phyloP scores from a whole-genome alignment of 2,329 filamentous ascomycete genomes.

The Fusarium camptoceras region DNA sequence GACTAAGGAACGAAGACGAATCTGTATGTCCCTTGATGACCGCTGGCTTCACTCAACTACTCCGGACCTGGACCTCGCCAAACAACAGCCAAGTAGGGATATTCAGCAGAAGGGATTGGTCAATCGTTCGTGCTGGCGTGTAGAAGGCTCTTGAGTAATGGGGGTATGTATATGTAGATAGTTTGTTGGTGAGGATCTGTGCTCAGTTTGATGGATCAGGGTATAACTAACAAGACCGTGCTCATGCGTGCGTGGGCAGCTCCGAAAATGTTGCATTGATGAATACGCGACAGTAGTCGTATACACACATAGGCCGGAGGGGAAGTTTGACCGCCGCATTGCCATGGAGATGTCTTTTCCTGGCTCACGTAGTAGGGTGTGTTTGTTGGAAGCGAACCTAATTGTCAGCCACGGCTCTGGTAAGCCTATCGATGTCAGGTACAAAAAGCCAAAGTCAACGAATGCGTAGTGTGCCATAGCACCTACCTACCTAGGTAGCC shows the following conservation, averaged over 20 bases:
- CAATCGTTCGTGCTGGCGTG: slow-evolving; percentile 1
- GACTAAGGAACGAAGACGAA: not conserved
- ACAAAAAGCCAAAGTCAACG: not conserved
- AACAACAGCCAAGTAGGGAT: not conserved
- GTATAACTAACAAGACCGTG: slow-evolving; percentile 15
- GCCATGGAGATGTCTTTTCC: slow-evolving; percentile 10
- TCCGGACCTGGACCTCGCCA: slow-evolving; percentile 1
- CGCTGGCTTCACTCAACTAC: slow-evolving; percentile 10
- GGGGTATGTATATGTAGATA: not conserved
- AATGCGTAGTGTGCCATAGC: not conserved
- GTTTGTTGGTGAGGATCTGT: slow-evolving; percentile 14
- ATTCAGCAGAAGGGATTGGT: not conserved
- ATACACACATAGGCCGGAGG: not conserved
- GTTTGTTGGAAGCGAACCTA: slow-evolving; percentile 18
- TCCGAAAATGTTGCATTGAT: slow-evolving; percentile 1
- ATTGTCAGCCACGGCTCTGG: slow-evolving; percentile 17
- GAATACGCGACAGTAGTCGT: not conserved
- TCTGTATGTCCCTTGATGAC: slow-evolving; percentile 6
- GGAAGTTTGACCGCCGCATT: slow-evolving; percentile 12
- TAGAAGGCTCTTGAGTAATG: slow-evolving; percentile 1
- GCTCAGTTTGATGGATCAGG: not conserved
- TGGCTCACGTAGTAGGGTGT: not conserved
- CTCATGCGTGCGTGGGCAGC: slow-evolving; percentile 6
- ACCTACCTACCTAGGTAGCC: too few species aligned
- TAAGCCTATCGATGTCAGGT: slow-evolving; percentile 3